phyloP scores from a whole-genome alignment of 768 basidiomycete genomes.

The Agaricus subrufescens region DNA sequence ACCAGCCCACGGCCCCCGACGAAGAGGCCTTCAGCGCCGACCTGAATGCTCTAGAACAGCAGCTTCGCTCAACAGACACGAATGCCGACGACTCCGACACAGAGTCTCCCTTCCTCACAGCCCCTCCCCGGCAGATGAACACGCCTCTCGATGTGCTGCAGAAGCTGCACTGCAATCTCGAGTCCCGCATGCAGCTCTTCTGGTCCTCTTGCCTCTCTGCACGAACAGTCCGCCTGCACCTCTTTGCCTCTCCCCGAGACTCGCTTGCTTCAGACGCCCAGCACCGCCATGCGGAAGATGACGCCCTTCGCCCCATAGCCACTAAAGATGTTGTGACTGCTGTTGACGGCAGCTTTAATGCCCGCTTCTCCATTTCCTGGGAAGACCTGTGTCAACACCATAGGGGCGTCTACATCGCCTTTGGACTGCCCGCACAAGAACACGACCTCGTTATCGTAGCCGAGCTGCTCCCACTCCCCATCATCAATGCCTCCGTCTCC shows the following conservation, averaged over 20 bases:
- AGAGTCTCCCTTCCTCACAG: conserved; percentile 10
- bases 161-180: conserved; percentile 69
- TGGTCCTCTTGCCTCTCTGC: conserved; percentile 71
- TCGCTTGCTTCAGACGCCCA: not conserved
- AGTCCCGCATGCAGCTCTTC: conserved; percentile 71
- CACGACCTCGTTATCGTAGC: conserved; percentile 54
- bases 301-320: conserved; percentile 40
- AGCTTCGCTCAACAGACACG: conserved; percentile 31
- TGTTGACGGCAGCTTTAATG: conserved; percentile 71
- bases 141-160: conserved; percentile 31
- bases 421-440: conserved; percentile 46
- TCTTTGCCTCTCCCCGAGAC: conserved; percentile 43
- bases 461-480: conserved; percentile 38
- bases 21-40: conserved; percentile 37
- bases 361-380: conserved; percentile 62
- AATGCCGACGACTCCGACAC: conserved; percentile 21
- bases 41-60: conserved; percentile 47
- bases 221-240: conserved; percentile 54
- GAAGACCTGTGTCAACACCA: conserved; percentile 63
- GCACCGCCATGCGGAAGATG: conserved; percentile 13
- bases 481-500: not conserved
- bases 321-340: conserved; percentile 50
- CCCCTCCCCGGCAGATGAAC: conserved; percentile 13
- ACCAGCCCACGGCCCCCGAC: not conserved
- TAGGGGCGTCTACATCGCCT: conserved; percentile 49